Base-by-base conservation (phyloP, 179 eudicot species). In the Beta lomatogona region DNA sequence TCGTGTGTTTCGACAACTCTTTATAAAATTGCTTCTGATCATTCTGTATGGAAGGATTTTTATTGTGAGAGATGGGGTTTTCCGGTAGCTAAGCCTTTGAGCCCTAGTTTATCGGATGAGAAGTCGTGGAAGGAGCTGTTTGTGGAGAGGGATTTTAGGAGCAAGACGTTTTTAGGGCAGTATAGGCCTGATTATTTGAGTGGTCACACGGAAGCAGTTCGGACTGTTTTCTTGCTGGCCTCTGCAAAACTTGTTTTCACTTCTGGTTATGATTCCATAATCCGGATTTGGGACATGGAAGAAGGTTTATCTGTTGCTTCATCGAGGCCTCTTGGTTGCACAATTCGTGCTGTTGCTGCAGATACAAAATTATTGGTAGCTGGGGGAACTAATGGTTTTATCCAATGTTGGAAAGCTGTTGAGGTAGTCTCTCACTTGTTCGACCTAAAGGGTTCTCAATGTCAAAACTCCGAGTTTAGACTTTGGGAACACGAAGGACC, bases 31-130 rank as follows among this genome's bases (percentile, higher is more conserved):
- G 97, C 97, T 10, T 89, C 97, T 4, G 97, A 96, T 21, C 97
- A 96, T 81, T 80, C 81, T 64, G 91, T 87, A 53, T 94, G 99
- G 99, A 96, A 93, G 89, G 93, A 93, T 64, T 96, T 91, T 74
- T 96, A 96, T 80, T 89, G 88, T 57, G 97, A 96, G 88, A 86
- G 98, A 75, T 94, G 99, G 97, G 99, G 97, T 63, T 91, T 89
- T 50, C 98, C 99, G 22, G 57, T 87, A 15, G 68, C 84, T 0
- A 83, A 80, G 50, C 85, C 85, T 48, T 48, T 88, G 61, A 89
- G 76, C 64, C 76, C 86, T 0, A 91, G 86, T 44, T 64, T 68
- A 28, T 75, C 87, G 0, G 88, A 89, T 73, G 96, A 93, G 87
- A 94, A 92, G 84, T 86, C 93, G 18, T 96, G 98, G 99, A 96